phyloP scores from a whole-genome alignment of 768 basidiomycete genomes.

The Pluteus cervinus region DNA sequence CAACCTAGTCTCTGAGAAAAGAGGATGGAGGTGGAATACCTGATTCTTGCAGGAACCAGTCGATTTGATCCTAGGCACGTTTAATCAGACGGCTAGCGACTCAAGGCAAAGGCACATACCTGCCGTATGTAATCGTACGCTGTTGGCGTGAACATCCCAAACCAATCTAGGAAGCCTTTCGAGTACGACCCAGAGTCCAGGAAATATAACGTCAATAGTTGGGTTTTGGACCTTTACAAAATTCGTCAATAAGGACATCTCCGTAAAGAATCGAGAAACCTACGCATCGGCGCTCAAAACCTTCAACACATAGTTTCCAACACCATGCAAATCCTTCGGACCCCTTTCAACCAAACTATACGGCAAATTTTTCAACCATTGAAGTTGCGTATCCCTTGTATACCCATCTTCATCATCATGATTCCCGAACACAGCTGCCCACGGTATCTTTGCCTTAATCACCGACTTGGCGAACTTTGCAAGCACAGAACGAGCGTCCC shows the following conservation, averaged over 20 bases:
- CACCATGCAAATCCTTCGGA: slow-evolving; percentile 80
- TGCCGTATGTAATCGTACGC: slow-evolving; percentile 85
- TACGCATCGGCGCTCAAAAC: slow-evolving; percentile 80
- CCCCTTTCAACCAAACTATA: slow-evolving; percentile 81
- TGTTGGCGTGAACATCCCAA: slow-evolving; percentile 58
- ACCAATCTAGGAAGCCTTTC: slow-evolving; percentile 50
- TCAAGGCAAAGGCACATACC: too few species aligned
- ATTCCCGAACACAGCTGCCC: slow-evolving; percentile 93
- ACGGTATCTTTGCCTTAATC: slow-evolving; percentile 72
- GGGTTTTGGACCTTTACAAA: slow-evolving; percentile 65
- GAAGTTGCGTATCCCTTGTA: slow-evolving; percentile 57
- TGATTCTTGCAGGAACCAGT: slow-evolving; percentile 88
- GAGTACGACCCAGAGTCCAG: slow-evolving; percentile 83
- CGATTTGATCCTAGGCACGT: slow-evolving; percentile 66
- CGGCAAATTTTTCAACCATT: slow-evolving; percentile 71
- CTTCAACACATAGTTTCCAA: slow-evolving; percentile 88
- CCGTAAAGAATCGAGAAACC: slow-evolving; percentile 22
- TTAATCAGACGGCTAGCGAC: slow-evolving; percentile 2
- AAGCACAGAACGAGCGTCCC: slow-evolving; percentile 83
- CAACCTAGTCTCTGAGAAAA: neutral
- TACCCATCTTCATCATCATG: slow-evolving; percentile 80
- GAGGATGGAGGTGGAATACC: slow-evolving; percentile 23
- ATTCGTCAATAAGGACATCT: slow-evolving; percentile 1
- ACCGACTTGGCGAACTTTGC: slow-evolving; percentile 83
- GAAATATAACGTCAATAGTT: slow-evolving; percentile 88